Conservation (phyloP, 768 basidiomycete genomes). For the Boletus rubescentipes region DNA sequence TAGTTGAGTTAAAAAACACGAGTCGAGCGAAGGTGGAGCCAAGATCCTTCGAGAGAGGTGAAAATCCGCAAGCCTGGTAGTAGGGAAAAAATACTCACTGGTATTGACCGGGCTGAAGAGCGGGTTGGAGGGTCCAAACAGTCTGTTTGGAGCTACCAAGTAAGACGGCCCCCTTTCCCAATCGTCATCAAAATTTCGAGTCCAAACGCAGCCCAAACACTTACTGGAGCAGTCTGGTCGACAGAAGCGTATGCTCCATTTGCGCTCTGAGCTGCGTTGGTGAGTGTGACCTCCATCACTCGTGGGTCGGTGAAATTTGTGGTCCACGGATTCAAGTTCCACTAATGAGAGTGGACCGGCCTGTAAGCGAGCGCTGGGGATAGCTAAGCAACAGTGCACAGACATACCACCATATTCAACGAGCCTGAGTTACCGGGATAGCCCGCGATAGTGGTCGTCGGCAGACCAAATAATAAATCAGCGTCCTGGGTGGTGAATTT, state of each 20-base stretch:
- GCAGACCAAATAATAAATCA: neutral
- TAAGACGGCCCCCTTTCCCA: neutral
- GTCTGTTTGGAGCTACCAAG: neutral
- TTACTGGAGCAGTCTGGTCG: neutral
- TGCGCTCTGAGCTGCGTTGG: neutral
- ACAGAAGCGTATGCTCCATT: neutral
- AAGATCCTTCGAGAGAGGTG: neutral
- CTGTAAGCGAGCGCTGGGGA: neutral
- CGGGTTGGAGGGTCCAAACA: neutral
- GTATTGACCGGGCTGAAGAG: neutral
- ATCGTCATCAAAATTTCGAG: neutral
- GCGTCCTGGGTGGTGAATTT: neutral
- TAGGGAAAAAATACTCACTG: neutral
- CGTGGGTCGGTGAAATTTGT: neutral
- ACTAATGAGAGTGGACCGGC: neutral
- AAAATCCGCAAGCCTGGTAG: neutral
- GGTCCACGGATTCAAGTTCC: neutral
- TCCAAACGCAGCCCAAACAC: neutral
- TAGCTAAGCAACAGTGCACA: no score
- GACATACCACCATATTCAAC: constrained; percentile 3
- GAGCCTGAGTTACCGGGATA: neutral
- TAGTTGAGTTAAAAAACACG: neutral
- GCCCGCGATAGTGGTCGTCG: neutral
- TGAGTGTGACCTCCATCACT: no score
- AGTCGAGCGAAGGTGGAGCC: neutral